Percentiles rank a stretch among this genome's conserved stretches.
Conservation (phyloP, 805 yeast species). For the Debaryomyces hansenii region DNA sequence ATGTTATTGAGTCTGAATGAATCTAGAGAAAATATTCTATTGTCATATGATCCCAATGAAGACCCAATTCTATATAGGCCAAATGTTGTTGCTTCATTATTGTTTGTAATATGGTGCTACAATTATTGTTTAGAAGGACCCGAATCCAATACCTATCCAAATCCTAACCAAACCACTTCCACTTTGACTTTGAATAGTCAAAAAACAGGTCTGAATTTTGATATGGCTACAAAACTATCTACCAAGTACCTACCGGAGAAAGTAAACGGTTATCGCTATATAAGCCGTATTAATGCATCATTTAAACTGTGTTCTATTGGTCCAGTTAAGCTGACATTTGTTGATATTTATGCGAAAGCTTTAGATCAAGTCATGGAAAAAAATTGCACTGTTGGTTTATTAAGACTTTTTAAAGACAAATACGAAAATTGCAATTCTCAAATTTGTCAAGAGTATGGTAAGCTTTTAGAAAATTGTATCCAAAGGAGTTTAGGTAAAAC, state of each 20-base stretch:
- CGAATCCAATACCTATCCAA: slow-evolving; percentile 22
- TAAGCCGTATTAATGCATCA: slow-evolving; percentile 48
- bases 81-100: slow-evolving; percentile 38
- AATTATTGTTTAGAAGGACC: slow-evolving; percentile 48
- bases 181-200: background rate
- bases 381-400: slow-evolving; percentile 54
- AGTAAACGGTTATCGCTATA: slow-evolving; percentile 47
- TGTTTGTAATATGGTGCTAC: slow-evolving; percentile 51
- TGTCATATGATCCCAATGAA: slow-evolving; percentile 45
- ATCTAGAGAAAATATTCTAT: slow-evolving; percentile 9
- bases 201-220: slow-evolving; percentile 1
- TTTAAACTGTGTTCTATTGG: slow-evolving; percentile 2
- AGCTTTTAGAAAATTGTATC: slow-evolving; percentile 51
- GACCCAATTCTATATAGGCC: slow-evolving; percentile 43
- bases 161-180: background rate
- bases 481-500: slow-evolving; percentile 51
- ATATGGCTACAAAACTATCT: background rate
- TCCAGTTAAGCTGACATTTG: background rate
- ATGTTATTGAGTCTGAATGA: slow-evolving; percentile 49
- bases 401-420: slow-evolving; percentile 39
- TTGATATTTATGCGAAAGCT: slow-evolving; percentile 31
- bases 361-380: slow-evolving; percentile 41
- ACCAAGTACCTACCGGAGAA: slow-evolving; percentile 10
- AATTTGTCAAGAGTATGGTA: slow-evolving; percentile 54
- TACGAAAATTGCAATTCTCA: slow-evolving; percentile 48